Evolutionary conservation across 2,329 filamentous ascomycete species (phyloP), one percentile per base, ranked within the genome.

Genomic region (Colletotrichum trifolii): DNA sequence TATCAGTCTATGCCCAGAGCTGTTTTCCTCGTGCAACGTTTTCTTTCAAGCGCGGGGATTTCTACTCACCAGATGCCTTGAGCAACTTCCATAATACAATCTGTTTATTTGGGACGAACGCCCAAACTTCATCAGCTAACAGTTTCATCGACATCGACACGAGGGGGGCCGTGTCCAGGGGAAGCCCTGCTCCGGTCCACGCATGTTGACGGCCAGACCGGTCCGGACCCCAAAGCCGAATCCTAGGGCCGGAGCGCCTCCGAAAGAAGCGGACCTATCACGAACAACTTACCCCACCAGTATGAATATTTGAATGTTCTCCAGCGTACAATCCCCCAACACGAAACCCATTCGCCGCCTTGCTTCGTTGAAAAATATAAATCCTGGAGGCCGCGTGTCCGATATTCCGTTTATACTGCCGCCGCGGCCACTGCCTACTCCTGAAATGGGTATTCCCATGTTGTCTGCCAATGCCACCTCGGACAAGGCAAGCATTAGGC

Each of bases 341-440:
- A 83, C 79, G 71, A 88, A 88, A 0, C 87, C 87, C 71, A 89
- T 80, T n/a, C 85, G 79, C 63, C 81, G 82, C 54, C 87, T 80
- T 13, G 86, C 87, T 73, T 89, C 87, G 67, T 89, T 89, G 74
- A 89, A 89, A 40, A 88, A 79, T 1, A 80, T 79, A 3, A 89
- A 72, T 0, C 87, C 87, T 0, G 87, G 87, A 2, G 87, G 87
- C 15, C 76, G 13, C 8, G 6, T 36, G 38, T 34, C 46, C 36
- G 77, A 12, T 79, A 76, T 2, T 73, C 69, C 2, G 81, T 79
- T 5, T 25, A 25, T 25, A 25, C 25, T 25, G 25, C 25, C 25
- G 25, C 1, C 15, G 38, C 33, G 36, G 50, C 50, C 9, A 69
- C 85, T 86, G 2, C 79, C 73, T 2, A 78, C 78, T 11, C 11